Evolutionary conservation across 805 yeast genomes (phyloP), one percentile per base, ranked within the genome.

Genomic region (Huiozyma sinensis): DNA sequence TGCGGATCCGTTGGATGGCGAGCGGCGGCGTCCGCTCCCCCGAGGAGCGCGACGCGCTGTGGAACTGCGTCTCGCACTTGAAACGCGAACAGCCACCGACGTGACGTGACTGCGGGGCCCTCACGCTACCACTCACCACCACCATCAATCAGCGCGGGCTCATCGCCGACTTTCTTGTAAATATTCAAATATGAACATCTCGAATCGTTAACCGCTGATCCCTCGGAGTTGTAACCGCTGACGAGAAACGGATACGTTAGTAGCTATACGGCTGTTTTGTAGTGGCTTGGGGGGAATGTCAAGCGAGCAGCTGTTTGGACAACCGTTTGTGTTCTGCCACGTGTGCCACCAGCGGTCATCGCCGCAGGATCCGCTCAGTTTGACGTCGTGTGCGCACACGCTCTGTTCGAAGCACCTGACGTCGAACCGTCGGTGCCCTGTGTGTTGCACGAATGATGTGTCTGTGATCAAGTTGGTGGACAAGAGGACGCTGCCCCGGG

Each of bases 1-100:
- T 82, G 42, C 80, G 75, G 54, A 81, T 92, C 43, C 70, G 97
- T 53, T 90, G 97, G 97, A 88, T 87, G 27, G 84, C 87, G 4
- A 77, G 94, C 52, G 98, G 97, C 2, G 75, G 73, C 35, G 82
- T 95, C 1, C 70, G 28, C 4, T 17, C 71, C 11, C 77, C 72
- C n/a, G 72, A 73, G 32, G 98, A 92, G 52, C 65, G 68, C 40
- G 67, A 68, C 12, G 65, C 76, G 11, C 61, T 85, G 44, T 36
- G 41, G 45, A 42, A 40, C 17, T 38, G 41, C 24, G 40, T 49
- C 1, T 30, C 40, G 17, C 40, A 42, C 12, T 11, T 49, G 8
- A 38, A 43, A 12, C 30, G 28, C 12, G 48, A 48, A 30, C 28
- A 30, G 36, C 9, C 24, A 17, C 13, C 38, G 13, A n/a, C 13